A percentile compares a stretch with the other conserved stretches of the same genome.
Evolutionary conservation across 345 rosid genomes (phyloP).

Genomic region (Hibiscus mutabilis): DNA sequence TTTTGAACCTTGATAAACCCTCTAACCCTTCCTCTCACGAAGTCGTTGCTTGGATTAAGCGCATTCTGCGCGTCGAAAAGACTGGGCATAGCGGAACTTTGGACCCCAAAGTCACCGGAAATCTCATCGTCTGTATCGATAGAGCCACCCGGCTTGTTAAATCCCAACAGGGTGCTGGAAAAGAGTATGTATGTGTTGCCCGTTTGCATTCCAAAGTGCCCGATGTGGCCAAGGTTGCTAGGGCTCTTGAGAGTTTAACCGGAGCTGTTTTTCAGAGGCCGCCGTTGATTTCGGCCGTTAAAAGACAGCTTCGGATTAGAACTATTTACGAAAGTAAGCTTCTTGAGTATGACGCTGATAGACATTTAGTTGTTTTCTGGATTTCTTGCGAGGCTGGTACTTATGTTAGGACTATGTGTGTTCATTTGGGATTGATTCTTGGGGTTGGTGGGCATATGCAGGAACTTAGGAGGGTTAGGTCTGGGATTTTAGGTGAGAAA

Average conservation of each 20-base stretch:
- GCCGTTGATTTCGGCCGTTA: constrained; percentile 87
- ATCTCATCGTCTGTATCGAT: constrained; percentile 84
- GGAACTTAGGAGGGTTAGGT: constrained; percentile 88
- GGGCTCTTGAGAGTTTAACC: constrained; percentile 82
- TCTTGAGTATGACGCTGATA: constrained; percentile 71
- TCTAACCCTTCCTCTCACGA: constrained; percentile 96
- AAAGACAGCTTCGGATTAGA: constrained; percentile 90
- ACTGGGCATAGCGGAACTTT: constrained; percentile 95
- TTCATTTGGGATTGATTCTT: constrained; percentile 79
- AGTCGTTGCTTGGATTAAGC: constrained; percentile 97
- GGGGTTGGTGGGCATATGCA: constrained; percentile 99
- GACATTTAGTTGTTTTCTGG: constrained; percentile 94
- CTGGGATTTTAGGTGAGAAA: constrained; percentile 84
- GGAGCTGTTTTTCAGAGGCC: constrained; percentile 95
- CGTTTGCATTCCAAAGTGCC: constrained; percentile 78
- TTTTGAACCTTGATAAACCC: constrained; percentile 86
- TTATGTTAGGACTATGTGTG: constrained; percentile 90
- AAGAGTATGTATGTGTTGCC: constrained; percentile 94
- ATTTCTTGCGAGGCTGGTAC: constrained; percentile 95
- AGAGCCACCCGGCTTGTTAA: constrained; percentile 93
- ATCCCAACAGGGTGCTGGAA: constrained; percentile 96
- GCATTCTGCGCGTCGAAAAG: constrained; percentile 78
- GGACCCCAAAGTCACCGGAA: constrained; percentile 94
- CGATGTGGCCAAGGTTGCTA: constrained; percentile 75
- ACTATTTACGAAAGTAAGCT: constrained; percentile 85